Percentiles rank a stretch among this genome's conserved stretches.
Evolutionary conservation across 1,284 basidiomycete genomes (phyloP).

Genomic region (Termitomyces sp.): DNA sequence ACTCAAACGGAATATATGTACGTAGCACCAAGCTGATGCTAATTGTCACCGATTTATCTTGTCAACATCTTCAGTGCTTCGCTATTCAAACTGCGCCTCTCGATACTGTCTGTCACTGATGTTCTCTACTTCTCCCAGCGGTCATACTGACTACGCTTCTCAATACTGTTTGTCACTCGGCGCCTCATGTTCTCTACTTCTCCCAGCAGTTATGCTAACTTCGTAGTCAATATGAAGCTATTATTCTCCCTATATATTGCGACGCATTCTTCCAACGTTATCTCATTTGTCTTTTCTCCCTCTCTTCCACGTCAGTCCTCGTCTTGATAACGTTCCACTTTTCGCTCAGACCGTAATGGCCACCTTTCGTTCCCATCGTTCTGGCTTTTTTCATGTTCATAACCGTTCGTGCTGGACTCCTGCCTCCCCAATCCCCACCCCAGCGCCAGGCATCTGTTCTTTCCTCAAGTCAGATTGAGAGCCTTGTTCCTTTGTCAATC

Average conservation of each 20-base stretch:
- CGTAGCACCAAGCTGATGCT: neutral
- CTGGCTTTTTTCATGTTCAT: slow-evolving; percentile 6
- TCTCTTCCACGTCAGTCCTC: slow-evolving; percentile 5
- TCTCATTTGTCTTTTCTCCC: neutral
- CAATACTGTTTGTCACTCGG: too few species aligned
- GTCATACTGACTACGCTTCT: too few species aligned
- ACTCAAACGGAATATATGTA: too few species aligned
- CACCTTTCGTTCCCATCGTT: slow-evolving; percentile 13
- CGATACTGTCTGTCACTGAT: too few species aligned
- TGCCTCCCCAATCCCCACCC: slow-evolving; percentile 7
- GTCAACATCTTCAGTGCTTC: neutral
- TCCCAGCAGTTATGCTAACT: too few species aligned
- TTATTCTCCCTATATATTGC: neutral
- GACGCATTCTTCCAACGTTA: neutral
- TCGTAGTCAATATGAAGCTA: neutral
- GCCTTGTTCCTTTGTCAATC: slow-evolving; percentile 43
- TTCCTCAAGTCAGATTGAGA: slow-evolving; percentile 29
- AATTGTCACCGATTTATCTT: neutral
- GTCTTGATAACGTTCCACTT: neutral
- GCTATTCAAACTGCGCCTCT: neutral
- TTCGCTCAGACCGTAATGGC: slow-evolving; percentile 12
- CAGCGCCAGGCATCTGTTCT: slow-evolving; percentile 26
- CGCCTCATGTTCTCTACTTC: too few species aligned
- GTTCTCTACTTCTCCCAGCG: too few species aligned
- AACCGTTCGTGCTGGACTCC: slow-evolving; percentile 9